These are phyloP conservation scores for Pilasporangium apinafurcum DNA, from an alignment of 352 stramenopile genomes.

Conservation along the genomic window DNA sequence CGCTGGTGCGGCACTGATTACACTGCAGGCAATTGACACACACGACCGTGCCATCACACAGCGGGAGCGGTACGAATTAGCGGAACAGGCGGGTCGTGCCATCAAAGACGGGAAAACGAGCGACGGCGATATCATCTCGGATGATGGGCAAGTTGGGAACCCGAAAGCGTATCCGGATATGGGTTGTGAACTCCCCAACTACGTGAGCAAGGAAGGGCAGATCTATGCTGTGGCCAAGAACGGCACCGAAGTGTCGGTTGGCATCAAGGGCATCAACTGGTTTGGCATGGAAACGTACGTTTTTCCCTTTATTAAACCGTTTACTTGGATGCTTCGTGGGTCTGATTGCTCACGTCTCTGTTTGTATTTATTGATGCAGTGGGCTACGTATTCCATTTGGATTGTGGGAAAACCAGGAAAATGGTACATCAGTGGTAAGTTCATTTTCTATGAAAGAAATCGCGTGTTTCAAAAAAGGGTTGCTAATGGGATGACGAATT, in stretches of 20 bases:
- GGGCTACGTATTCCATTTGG: conserved; percentile 52
- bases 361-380: background rate
- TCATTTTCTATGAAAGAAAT: background rate
- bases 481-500: background rate
- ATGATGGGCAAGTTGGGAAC: conserved; percentile 13
- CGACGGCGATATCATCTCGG: conserved; percentile 1
- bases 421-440: conserved; percentile 45
- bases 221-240: conserved; percentile 20
- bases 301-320: too few species aligned
- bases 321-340: too few species aligned
- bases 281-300: conserved; percentile 68
- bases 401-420: conserved; percentile 64
- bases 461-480: too few species aligned
- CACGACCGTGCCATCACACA: background rate
- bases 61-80: conserved; percentile 4
- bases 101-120: conserved; percentile 24
- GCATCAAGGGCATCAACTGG: conserved; percentile 68
- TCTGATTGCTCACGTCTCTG: background rate
- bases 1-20: conserved; percentile 4
- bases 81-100: conserved; percentile 10
- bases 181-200: conserved; percentile 17
- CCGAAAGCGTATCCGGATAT: conserved; percentile 13
- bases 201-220: conserved; percentile 18
- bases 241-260: conserved; percentile 42
- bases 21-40: conserved; percentile 4